Conservation (phyloP, 441 rosid genomes). For the Syzygium syzygioides region DNA sequence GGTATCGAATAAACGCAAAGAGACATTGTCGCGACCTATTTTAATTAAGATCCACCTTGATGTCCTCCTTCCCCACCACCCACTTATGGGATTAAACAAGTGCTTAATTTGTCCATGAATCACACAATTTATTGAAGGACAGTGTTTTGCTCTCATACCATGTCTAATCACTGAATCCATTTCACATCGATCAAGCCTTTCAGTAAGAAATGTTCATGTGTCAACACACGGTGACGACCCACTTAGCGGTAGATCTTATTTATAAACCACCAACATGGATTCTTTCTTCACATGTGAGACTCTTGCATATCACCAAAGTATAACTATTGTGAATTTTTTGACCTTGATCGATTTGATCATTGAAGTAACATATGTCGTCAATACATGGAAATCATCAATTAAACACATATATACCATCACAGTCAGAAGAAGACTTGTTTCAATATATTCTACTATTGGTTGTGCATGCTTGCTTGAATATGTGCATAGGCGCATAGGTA, state of each 20-base stretch:
- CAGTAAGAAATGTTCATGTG: not conserved
- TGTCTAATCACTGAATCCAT: not conserved
- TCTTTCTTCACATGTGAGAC: fast-evolving
- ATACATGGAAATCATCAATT: not conserved
- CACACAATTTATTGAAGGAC: fast-evolving
- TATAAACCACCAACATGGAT: not conserved
- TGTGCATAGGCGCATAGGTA: not conserved
- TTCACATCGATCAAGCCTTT: not conserved
- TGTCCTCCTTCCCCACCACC: not conserved
- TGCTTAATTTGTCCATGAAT: not conserved
- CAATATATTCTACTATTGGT: not conserved
- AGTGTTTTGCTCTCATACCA: not conserved
- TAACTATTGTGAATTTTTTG: not conserved
- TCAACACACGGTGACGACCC: not conserved
- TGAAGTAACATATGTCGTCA: not conserved
- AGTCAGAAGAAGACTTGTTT: too few species aligned
- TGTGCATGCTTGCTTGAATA: not conserved
- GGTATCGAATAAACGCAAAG: fast-evolving
- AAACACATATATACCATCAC: too few species aligned
- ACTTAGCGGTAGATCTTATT: not conserved
- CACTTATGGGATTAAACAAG: not conserved
- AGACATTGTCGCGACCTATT: not conserved
- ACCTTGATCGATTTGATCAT: not conserved
- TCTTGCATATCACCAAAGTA: not conserved
- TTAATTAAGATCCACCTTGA: not conserved